These are phyloP conservation scores for Kernera saxatilis DNA, from an alignment of 345 rosid genomes.

Conservation along the genomic window DNA sequence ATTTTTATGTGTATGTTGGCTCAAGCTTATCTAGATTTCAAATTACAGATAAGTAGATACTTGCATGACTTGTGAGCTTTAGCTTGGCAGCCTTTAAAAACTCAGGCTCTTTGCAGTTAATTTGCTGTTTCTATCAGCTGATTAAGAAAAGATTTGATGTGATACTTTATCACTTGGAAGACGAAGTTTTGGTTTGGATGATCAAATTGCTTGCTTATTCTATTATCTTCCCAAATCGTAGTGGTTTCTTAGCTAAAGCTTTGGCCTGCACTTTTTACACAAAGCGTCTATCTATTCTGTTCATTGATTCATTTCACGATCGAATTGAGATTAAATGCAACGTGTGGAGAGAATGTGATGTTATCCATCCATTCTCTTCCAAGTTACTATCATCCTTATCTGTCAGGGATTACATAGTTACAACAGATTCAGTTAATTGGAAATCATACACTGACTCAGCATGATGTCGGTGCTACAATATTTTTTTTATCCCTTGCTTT, in stretches of 20 bases:
- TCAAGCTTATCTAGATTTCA: not conserved
- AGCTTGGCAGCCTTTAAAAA: not conserved
- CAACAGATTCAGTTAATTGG: not conserved
- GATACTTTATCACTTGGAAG: not conserved
- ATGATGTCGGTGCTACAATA: not conserved
- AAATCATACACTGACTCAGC: not conserved
- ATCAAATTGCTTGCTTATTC: not conserved
- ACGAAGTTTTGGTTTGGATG: not conserved
- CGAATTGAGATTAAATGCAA: not conserved
- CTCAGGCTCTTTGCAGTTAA: not conserved
- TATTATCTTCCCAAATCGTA: not conserved
- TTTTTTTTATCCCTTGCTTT: not conserved
- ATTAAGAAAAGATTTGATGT: not conserved
- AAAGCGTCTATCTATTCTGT: conserved; percentile 1
- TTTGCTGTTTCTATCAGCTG: not conserved
- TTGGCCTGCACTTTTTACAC: not conserved
- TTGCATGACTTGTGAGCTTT: conserved; percentile 6
- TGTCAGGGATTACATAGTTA: not conserved
- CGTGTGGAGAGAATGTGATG: not conserved
- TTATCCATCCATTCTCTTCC: not conserved
- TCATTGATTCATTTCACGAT: not conserved
- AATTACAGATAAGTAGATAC: not conserved
- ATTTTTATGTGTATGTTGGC: not conserved
- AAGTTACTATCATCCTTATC: not conserved
- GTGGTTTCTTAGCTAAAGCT: not conserved